Conservation (phyloP, 768 basidiomycete genomes). For the Jaapia argillacea region DNA sequence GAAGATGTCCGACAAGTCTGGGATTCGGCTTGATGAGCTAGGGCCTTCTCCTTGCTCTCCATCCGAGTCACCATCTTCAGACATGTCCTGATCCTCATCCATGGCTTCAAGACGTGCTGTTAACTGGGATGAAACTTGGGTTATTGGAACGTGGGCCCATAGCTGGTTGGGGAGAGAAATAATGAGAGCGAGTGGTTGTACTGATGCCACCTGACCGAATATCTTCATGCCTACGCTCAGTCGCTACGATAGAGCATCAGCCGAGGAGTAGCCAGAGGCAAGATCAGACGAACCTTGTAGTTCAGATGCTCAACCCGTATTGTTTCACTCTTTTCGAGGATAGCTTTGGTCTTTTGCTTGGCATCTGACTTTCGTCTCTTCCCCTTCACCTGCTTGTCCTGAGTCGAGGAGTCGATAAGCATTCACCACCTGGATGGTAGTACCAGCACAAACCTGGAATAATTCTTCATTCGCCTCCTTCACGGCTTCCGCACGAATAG, state of each 20-base stretch:
- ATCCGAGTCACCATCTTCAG: constrained; percentile 31
- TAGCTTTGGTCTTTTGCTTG: constrained; percentile 19
- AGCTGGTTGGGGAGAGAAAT: constrained; percentile 95
- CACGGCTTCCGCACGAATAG: constrained; percentile 72
- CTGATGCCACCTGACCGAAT: constrained; percentile 75
- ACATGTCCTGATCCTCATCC: constrained; percentile 35
- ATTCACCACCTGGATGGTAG: not conserved
- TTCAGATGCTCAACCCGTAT: constrained; percentile 86
- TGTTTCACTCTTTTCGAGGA: constrained; percentile 37
- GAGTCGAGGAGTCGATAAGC: not conserved
- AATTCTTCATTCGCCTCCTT: constrained; percentile 80
- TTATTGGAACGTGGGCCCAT: constrained; percentile 89
- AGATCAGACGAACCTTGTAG: constrained; percentile 57
- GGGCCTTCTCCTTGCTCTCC: constrained; percentile 31
- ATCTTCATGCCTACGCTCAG: constrained; percentile 78
- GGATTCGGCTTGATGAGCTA: constrained; percentile 26
- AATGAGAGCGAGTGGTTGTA: constrained; percentile 83
- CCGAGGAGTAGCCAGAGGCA: not conserved
- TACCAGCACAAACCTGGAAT: constrained; percentile 43
- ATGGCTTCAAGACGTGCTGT: constrained; percentile 61
- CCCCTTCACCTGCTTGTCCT: constrained; percentile 25
- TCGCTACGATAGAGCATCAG: constrained; percentile 37
- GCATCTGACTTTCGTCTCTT: constrained; percentile 41
- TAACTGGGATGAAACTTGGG: constrained; percentile 75
- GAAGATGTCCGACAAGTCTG: constrained; percentile 72